Evolutionary conservation across 805 yeast species (phyloP), one percentile per base, ranked within the genome.

Genomic region (Kazachstania kunashirensis): DNA sequence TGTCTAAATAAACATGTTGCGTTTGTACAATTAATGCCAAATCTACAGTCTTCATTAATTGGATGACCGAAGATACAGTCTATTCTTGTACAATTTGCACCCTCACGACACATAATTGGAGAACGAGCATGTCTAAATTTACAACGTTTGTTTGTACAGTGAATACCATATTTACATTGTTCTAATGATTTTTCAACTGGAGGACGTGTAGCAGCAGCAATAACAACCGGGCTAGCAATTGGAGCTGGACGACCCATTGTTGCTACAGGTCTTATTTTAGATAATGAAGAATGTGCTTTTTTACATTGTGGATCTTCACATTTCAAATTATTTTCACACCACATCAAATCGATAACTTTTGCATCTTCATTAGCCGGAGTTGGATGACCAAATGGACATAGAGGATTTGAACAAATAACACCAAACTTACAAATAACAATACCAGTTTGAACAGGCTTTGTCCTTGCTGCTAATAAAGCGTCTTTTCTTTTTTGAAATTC

Each of bases 381-480:
- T 31, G 96, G 95, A 55, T 86, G 96, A 18, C 86, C 95, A 63
- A 79, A 84, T 20, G 86, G 84, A 65, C 96, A 86, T 43, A 74
- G 62, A 43, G 77, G 84, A 51, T 82, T 83, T 17, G 83, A 67
- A 61, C 96, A 86, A 27, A 74, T 58, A 17, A 70, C 66, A 33
- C 89, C 92, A 59, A 74, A 86, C 55, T 81, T 82, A 65, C 96
- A 86, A 25, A 79, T 52, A 2, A 73, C 71, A 40, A 73, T 68
- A 38, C 79, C 78, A 26, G 66, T 56, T 45, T 63, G 66, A 16
- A 65, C 52, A 37, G 63, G 55, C 51, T 63, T 44, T 41, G 46
- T 47, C 46, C 49, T 55, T 52, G 62, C 46, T 42, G 62, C 52
- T 47, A 59, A 38, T 42, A 58, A 36, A 13, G 59, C 61, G 16